Evolutionary conservation across 176 grass and related monocot genomes (phyloP).

Genomic region (Rhipidocladum racemiflorum): DNA sequence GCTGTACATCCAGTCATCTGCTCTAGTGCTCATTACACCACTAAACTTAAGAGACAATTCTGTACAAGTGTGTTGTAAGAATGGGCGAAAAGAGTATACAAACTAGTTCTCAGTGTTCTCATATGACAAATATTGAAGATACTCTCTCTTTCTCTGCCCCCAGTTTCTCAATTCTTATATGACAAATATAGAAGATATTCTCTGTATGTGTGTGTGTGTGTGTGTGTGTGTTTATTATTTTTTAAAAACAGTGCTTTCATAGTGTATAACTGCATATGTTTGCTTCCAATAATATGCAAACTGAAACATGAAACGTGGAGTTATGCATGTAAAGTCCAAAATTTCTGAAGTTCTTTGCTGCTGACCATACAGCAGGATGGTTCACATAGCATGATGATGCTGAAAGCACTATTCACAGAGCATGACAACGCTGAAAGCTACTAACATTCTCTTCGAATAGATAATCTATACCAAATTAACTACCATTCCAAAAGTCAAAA

Average conservation of each 20-base stretch:
- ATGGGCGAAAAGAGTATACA: neutral
- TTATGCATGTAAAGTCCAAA: neutral
- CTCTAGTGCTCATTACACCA: neutral
- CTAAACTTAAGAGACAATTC: neutral
- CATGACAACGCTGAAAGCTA: neutral
- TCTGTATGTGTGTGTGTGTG: no score
- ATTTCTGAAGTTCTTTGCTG: neutral
- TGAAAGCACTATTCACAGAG: no score
- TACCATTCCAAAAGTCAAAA: neutral
- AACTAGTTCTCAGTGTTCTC: neutral
- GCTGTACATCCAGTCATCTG: neutral
- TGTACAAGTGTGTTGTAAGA: neutral
- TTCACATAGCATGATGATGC: neutral
- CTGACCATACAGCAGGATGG: neutral
- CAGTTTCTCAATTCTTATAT: no score
- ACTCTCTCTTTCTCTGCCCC: no score
- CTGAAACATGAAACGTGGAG: slow-evolving; percentile 6
- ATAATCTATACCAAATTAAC: neutral
- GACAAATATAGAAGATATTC: no score
- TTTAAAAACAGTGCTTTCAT: no score
- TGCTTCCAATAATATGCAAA: neutral
- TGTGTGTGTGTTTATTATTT: no score
- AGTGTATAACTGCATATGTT: neutral
- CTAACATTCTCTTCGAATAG: neutral
- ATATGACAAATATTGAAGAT: neutral